Evolutionary conservation across 768 basidiomycete species (phyloP).

Genomic region (Boletus barrowsii): DNA sequence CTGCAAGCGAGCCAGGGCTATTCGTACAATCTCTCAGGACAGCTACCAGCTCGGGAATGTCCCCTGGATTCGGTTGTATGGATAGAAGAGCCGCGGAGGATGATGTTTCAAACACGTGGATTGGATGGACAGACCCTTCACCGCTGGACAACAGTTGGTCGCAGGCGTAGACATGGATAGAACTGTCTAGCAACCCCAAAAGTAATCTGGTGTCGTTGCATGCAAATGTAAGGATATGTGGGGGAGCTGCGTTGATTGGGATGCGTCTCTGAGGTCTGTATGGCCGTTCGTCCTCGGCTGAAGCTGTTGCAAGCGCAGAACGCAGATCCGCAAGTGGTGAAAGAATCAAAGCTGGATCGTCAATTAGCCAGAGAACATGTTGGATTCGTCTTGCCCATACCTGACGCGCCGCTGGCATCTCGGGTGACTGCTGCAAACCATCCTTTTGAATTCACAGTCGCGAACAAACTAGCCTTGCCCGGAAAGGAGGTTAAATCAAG

Average conservation of each 20-base stretch:
- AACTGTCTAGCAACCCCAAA: conserved; percentile 57
- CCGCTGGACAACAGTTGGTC: conserved; percentile 47
- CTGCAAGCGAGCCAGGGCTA: conserved; percentile 38
- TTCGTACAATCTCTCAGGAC: conserved; percentile 44
- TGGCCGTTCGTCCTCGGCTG: conserved; percentile 35
- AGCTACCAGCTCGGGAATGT: conserved; percentile 55
- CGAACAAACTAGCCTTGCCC: conserved; percentile 52
- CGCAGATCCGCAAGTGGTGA: conserved; percentile 64
- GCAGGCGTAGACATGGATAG: conserved; percentile 59
- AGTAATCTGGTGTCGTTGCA: conserved; percentile 58
- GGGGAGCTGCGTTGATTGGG: conserved; percentile 41
- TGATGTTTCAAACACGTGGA: conserved; percentile 45
- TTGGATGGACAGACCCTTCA: conserved; percentile 41
- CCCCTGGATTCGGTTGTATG: conserved; percentile 63
- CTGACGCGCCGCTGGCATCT: conserved; percentile 32
- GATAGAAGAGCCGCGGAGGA: conserved; percentile 47
- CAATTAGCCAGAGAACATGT: background rate
- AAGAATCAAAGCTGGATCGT: conserved; percentile 50
- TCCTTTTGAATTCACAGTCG: conserved; percentile 55
- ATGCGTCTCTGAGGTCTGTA: conserved; percentile 56
- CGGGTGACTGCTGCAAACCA: conserved; percentile 68
- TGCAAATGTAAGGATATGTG: conserved; percentile 55
- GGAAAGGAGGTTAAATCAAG: conserved; percentile 41
- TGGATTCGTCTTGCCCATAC: conserved; percentile 29
- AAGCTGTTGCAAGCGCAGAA: conserved; percentile 44